Percentiles rank a stretch among this genome's conserved stretches.
Evolutionary conservation across 2,329 filamentous ascomycete species (phyloP).

Genomic region (Cladosporium oxysporum): DNA sequence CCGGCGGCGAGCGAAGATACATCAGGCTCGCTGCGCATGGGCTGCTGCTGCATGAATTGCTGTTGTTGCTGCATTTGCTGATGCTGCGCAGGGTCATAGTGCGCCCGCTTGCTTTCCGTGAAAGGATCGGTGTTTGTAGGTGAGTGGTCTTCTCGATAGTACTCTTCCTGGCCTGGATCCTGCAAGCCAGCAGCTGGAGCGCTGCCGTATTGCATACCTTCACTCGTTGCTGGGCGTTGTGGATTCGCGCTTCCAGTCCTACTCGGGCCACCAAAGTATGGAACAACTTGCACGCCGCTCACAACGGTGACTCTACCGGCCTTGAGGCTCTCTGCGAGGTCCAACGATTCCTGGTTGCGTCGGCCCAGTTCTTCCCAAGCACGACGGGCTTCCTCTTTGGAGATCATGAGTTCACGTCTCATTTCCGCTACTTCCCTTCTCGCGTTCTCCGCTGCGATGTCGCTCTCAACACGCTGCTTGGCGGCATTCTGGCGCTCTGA

Average conservation of each 20-base stretch:
- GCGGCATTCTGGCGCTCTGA: slow-evolving; percentile 68
- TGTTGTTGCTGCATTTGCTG: slow-evolving; percentile 18
- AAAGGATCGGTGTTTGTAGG: slow-evolving; percentile 65
- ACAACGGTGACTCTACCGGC: slow-evolving; percentile 86
- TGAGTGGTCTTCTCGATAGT: slow-evolving; percentile 54
- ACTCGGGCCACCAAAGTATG: slow-evolving; percentile 44
- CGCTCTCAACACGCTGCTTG: slow-evolving; percentile 29
- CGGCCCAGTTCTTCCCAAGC: slow-evolving; percentile 97
- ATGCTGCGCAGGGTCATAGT: slow-evolving; percentile 6
- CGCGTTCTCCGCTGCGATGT: slow-evolving; percentile 33
- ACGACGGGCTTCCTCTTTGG: slow-evolving; percentile 90
- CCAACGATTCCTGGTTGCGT: slow-evolving; percentile 88
- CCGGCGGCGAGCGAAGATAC: slow-evolving; percentile 36
- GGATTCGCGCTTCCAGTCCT: slow-evolving; percentile 47
- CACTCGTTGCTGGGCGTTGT: slow-evolving; percentile 38
- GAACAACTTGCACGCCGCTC: slow-evolving; percentile 91
- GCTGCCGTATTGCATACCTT: slow-evolving; percentile 37
- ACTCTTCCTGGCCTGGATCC: slow-evolving; percentile 40
- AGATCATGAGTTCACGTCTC: slow-evolving; percentile 89
- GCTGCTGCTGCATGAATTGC: slow-evolving; percentile 25
- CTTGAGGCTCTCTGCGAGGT: slow-evolving; percentile 80
- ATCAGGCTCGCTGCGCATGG: slow-evolving; percentile 42
- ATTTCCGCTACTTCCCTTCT: slow-evolving; percentile 69
- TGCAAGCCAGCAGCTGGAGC: slow-evolving; percentile 26
- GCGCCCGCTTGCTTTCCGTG: slow-evolving; percentile 46